Conservation (phyloP, 2,329 filamentous ascomycete genomes). For the Chaetomiaceae sp. region DNA sequence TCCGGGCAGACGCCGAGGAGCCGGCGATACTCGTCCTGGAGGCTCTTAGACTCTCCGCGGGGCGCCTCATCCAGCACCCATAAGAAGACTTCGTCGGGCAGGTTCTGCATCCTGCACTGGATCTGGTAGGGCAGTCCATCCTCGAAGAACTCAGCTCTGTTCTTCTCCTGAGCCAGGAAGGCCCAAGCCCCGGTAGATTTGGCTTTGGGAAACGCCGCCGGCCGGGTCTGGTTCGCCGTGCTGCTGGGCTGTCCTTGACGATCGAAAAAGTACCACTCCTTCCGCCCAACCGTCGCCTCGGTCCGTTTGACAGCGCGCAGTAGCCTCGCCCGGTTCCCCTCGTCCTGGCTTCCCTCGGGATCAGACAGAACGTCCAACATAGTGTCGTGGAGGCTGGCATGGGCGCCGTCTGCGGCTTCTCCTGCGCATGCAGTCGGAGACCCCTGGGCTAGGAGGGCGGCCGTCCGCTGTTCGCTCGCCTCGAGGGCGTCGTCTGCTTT, state of each 20-base stretch:
- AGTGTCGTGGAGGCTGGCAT: slow-evolving; percentile 24
- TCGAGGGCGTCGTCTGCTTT: slow-evolving; percentile 56
- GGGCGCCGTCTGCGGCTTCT: slow-evolving; percentile 5
- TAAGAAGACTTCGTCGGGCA: slow-evolving; percentile 61
- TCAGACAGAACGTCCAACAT: slow-evolving; percentile 32
- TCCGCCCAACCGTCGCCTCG: slow-evolving; percentile 35
- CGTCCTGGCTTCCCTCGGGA: slow-evolving; percentile 40
- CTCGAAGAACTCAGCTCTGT: slow-evolving; percentile 55
- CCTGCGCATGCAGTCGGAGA: slow-evolving; percentile 18
- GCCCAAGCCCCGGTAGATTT: slow-evolving; percentile 41
- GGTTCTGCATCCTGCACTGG: slow-evolving; percentile 36
- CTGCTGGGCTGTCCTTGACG: slow-evolving; percentile 16
- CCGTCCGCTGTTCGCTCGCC: slow-evolving; percentile 47
- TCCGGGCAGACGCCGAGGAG: slow-evolving; percentile 45
- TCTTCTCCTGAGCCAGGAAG: slow-evolving; percentile 44
- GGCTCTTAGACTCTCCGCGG: slow-evolving; percentile 48
- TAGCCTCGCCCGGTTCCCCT: slow-evolving; percentile 38
- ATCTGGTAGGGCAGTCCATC: slow-evolving; percentile 59
- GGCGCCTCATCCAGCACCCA: slow-evolving; percentile 63
- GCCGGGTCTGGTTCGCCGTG: slow-evolving; percentile 23
- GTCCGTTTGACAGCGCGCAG: slow-evolving; percentile 47
- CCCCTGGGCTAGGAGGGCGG: slow-evolving; percentile 32
- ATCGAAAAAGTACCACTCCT: slow-evolving; percentile 49
- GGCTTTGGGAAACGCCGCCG: slow-evolving; percentile 37
- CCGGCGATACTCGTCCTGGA: slow-evolving; percentile 58